These are phyloP conservation scores for Xanthoconium purpureum DNA, from an alignment of 768 basidiomycete species.

Conservation along the genomic window DNA sequence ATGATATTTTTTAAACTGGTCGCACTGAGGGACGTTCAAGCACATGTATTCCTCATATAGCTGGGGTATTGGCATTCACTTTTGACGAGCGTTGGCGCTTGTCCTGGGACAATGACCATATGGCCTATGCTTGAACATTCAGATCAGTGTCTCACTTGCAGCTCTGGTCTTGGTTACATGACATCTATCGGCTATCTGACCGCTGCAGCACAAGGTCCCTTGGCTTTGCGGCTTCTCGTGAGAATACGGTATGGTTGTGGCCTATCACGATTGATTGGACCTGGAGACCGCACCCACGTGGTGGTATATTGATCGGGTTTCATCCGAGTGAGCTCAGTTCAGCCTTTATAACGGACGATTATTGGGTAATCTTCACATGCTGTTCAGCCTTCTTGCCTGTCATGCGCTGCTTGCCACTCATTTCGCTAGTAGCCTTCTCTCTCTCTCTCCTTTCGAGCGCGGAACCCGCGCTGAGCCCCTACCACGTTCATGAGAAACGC, in stretches of 20 bases:
- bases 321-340: neutral
- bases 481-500: slow-evolving; percentile 42
- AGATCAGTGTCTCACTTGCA: too few relatives aligned
- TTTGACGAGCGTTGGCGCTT: too few relatives aligned
- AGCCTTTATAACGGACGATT: neutral
- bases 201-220: neutral
- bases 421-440: neutral
- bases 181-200: too few relatives aligned
- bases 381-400: neutral
- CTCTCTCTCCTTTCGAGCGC: slow-evolving; percentile 18
- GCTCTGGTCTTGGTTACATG: too few relatives aligned
- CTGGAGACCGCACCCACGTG: neutral
- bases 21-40: too few relatives aligned
- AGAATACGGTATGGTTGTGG: neutral
- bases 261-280: neutral
- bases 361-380: neutral
- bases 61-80: too few relatives aligned
- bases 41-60: too few relatives aligned
- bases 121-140: too few relatives aligned
- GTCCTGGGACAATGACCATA: too few relatives aligned
- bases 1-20: too few relatives aligned
- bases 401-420: slow-evolving; percentile 12
- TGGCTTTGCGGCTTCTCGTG: neutral
- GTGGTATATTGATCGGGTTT: neutral
- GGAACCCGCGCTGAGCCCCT: slow-evolving; percentile 10